Percentiles rank a stretch among this genome's conserved stretches.
phyloP scores from a whole-genome alignment of 208 protist genomes.

The Crithidia brevicula region DNA sequence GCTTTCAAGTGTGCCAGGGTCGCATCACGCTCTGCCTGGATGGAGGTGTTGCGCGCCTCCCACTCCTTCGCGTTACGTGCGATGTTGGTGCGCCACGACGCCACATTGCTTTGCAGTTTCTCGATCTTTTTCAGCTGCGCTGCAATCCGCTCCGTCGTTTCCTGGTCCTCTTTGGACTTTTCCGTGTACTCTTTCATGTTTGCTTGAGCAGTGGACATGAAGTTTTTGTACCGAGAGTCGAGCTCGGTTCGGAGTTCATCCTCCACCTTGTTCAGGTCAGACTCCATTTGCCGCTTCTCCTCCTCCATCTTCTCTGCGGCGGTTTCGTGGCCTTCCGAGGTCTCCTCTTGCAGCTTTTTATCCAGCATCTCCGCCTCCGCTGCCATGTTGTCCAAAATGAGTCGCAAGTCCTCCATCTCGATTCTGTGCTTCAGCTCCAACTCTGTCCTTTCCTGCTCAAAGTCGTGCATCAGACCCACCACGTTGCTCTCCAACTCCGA shows the following conservation, averaged over 20 bases:
- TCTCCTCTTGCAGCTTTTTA: conserved; percentile 88
- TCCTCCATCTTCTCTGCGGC: conserved; percentile 93
- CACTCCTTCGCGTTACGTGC: conserved; percentile 90
- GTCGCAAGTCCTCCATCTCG: conserved; percentile 82
- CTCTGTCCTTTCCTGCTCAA: conserved; percentile 90
- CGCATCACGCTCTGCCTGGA: conserved; percentile 93
- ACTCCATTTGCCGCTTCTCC: conserved; percentile 91
- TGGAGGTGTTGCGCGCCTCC: conserved; percentile 92
- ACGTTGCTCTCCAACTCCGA: conserved; percentile 93
- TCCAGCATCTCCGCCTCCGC: conserved; percentile 88
- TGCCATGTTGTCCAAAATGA: conserved; percentile 93
- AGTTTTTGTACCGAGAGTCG: conserved; percentile 90
- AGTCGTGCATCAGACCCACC: conserved; percentile 90
- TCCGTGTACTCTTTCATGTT: conserved; percentile 96
- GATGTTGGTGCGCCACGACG: conserved; percentile 92
- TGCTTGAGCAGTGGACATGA: conserved; percentile 90
- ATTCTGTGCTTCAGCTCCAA: conserved; percentile 81
- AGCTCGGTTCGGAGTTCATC: conserved; percentile 80
- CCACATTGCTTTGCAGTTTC: conserved; percentile 92
- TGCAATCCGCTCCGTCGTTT: conserved; percentile 90
- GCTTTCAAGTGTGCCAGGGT: conserved; percentile 91
- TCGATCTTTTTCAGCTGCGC: conserved; percentile 94
- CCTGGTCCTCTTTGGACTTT: conserved; percentile 94
- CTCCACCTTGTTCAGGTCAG: conserved; percentile 67
- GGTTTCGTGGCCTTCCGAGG: conserved; percentile 87